Evolutionary conservation across 306 rosid genomes (phyloP).

Genomic region (Ormosia semicastrata): DNA sequence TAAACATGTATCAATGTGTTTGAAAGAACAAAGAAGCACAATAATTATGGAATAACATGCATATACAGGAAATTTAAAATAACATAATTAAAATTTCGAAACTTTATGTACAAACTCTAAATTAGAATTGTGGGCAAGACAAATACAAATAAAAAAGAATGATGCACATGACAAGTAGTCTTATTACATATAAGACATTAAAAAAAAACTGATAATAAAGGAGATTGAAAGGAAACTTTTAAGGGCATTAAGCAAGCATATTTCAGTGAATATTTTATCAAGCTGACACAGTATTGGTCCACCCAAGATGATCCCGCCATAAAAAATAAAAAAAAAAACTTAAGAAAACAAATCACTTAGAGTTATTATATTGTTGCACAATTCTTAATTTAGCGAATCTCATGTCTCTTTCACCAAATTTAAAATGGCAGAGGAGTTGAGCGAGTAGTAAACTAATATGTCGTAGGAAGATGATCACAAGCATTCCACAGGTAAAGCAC

Average conservation of each 20-base stretch:
- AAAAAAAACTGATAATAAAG: neutral
- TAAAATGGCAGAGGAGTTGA: neutral
- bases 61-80: neutral
- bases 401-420: neutral
- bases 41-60: neutral
- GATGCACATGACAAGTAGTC: neutral
- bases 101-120: neutral
- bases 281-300: neutral
- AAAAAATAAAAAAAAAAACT: neutral
- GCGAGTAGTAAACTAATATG: neutral
- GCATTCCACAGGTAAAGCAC: slow-evolving; percentile 7
- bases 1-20: neutral
- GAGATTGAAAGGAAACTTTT: neutral
- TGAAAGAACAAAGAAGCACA: neutral
- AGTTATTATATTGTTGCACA: neutral
- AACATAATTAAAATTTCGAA: neutral
- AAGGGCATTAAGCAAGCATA: neutral
- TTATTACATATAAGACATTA: neutral
- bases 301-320: neutral
- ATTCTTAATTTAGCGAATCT: neutral
- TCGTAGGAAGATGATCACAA: neutral
- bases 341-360: neutral
- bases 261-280: slow-evolving; percentile 11
- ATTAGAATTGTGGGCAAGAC: neutral
- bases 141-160: neutral